Evolutionary conservation across 106 monocot genomes (phyloP).

Genomic region (Iris macrosiphon): DNA sequence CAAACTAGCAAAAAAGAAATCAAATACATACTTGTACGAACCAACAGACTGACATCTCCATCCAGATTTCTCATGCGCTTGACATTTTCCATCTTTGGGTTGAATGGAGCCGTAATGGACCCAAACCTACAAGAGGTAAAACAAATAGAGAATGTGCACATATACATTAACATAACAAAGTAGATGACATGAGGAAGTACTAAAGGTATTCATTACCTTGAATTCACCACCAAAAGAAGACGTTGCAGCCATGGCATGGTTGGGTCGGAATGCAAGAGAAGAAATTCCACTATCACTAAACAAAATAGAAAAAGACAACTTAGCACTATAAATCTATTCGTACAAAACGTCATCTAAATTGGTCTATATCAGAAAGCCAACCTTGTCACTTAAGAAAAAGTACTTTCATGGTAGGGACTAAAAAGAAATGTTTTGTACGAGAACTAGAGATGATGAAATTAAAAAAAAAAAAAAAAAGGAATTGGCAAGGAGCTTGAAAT

Average conservation of each 20-base stretch:
- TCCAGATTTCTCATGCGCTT: slow-evolving; percentile 46
- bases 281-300: slow-evolving; percentile 69
- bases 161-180: not conserved
- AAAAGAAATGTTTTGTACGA: too few relatives aligned
- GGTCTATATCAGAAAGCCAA: not conserved
- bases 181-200: not conserved
- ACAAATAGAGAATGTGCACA: not conserved
- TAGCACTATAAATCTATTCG: not conserved
- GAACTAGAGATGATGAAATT: too few relatives aligned
- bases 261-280: slow-evolving; percentile 69
- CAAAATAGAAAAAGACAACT: not conserved
- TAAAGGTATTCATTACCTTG: slow-evolving; percentile 42
- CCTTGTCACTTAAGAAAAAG: too few relatives aligned
- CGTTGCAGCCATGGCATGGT: slow-evolving; percentile 61
- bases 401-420: too few relatives aligned
- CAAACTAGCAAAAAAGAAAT: not conserved
- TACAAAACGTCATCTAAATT: not conserved
- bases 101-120: slow-evolving; percentile 15
- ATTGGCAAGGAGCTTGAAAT: too few relatives aligned
- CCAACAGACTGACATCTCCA: slow-evolving; percentile 97
- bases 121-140: slow-evolving; percentile 56
- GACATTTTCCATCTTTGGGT: slow-evolving; percentile 28
- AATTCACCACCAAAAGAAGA: slow-evolving; percentile 90
- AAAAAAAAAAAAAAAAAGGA: too few relatives aligned
- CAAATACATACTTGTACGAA: slow-evolving; percentile 80